Evolutionary conservation across 331 rosid species (phyloP).

Genomic region (Stylosanthes scabra): DNA sequence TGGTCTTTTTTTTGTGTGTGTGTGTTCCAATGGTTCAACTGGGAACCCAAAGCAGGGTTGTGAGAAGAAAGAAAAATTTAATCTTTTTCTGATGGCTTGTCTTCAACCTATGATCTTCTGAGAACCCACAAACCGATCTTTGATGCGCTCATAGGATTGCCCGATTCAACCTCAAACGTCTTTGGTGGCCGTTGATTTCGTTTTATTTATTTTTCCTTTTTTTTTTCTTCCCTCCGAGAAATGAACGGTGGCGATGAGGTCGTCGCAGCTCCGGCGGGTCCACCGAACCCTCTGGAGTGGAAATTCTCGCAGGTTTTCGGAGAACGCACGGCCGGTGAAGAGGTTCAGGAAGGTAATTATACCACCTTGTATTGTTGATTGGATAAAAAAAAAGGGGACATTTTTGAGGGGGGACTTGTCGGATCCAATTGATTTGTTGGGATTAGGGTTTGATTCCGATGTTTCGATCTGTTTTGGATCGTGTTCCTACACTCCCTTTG

Average conservation of each 20-base stretch:
- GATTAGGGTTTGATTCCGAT: conserved; percentile 67
- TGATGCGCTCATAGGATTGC: conserved; percentile 77
- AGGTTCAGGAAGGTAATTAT: conserved; percentile 92
- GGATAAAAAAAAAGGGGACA: conserved; percentile 5
- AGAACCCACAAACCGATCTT: conserved; percentile 79
- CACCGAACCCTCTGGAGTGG: conserved; percentile 79
- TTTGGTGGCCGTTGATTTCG: conserved; percentile 56
- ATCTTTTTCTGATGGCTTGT: conserved; percentile 50
- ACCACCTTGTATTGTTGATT: conserved; percentile 27
- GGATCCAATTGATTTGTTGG: conserved; percentile 71
- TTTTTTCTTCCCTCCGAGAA: conserved; percentile 23
- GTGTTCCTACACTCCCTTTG: conserved; percentile 39
- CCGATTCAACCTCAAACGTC: conserved; percentile 47
- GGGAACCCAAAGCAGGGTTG: conserved; percentile 53
- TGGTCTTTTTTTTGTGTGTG: conserved; percentile 10
- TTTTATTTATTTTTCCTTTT: neutral
- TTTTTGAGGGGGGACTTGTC: conserved; percentile 31
- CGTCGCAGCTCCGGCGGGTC: conserved; percentile 90
- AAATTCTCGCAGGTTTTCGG: conserved; percentile 97
- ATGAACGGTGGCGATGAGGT: conserved; percentile 96
- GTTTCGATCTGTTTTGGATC: conserved; percentile 73
- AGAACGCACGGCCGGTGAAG: conserved; percentile 95
- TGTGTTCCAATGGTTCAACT: conserved; percentile 70
- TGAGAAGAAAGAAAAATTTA: conserved; percentile 41
- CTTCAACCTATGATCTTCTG: conserved; percentile 68